These are phyloP conservation scores for Cercospora canescens DNA, from an alignment of 2,329 filamentous ascomycete species.

Conservation along the genomic window DNA sequence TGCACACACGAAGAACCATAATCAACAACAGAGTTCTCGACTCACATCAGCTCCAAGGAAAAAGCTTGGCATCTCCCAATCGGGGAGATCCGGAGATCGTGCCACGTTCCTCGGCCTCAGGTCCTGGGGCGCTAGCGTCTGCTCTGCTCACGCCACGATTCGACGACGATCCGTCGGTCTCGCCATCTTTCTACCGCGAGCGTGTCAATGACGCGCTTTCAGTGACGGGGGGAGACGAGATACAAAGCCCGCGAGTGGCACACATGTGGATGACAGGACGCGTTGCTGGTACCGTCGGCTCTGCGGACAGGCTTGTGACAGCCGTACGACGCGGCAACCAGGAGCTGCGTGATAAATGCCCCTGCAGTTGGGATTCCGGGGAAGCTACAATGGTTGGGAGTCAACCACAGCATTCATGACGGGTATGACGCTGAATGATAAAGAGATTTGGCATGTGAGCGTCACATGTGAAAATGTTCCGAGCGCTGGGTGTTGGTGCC, in stretches of 20 bases:
- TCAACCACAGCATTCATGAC: background rate
- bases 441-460: background rate
- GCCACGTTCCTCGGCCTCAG: background rate
- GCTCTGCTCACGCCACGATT: background rate
- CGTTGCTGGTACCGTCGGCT: background rate
- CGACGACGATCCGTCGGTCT: conserved; percentile 4
- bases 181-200: conserved; percentile 6
- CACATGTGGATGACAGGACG: background rate
- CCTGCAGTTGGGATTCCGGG: conserved; percentile 6
- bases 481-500: background rate
- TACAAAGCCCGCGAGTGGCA: too few species aligned
- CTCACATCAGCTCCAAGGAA: background rate
- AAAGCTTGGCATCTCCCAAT: background rate
- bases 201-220: background rate
- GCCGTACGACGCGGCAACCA: background rate
- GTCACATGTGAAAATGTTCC: background rate
- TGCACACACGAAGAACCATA: too few species aligned
- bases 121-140: background rate
- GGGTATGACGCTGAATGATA: background rate
- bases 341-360: background rate
- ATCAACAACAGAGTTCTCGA: too few species aligned
- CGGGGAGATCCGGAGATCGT: background rate
- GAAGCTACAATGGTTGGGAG: conserved; percentile 8
- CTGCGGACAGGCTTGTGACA: background rate
- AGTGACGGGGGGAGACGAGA: background rate